These are phyloP conservation scores for Laburnicola sp. DNA, from an alignment of 2,329 filamentous ascomycete genomes.

Conservation along the genomic window DNA sequence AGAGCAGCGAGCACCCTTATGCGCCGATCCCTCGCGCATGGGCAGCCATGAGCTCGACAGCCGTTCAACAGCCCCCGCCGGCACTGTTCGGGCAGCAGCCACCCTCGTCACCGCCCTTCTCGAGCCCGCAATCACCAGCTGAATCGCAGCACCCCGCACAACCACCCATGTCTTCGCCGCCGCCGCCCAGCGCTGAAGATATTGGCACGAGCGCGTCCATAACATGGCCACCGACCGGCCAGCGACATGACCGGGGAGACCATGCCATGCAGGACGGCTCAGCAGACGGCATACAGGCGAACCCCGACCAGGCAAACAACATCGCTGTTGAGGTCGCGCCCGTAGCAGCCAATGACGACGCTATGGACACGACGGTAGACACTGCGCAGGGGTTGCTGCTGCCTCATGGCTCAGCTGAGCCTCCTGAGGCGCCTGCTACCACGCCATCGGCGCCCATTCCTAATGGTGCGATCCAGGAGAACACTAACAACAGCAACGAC, in stretches of 20 bases:
- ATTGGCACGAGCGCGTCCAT: slow-evolving; percentile 42
- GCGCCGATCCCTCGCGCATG: background rate
- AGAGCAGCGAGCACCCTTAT: slow-evolving; percentile 7
- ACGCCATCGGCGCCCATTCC: slow-evolving; percentile 23
- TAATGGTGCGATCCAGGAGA: slow-evolving; percentile 14
- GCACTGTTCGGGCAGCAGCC: slow-evolving; percentile 43
- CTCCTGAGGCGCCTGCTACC: slow-evolving; percentile 13
- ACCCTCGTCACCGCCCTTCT: slow-evolving; percentile 39
- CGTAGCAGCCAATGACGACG: slow-evolving; percentile 36
- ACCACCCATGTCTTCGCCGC: slow-evolving; percentile 31
- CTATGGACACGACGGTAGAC: slow-evolving; percentile 47
- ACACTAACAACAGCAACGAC: slow-evolving; percentile 14
- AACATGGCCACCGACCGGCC: slow-evolving; percentile 36
- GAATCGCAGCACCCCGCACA: slow-evolving; percentile 29
- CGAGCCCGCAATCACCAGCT: slow-evolving; percentile 37
- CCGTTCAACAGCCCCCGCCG: slow-evolving; percentile 42
- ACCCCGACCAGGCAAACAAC: slow-evolving; percentile 12
- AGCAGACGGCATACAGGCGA: slow-evolving; percentile 19
- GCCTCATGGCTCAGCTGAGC: slow-evolving; percentile 26
- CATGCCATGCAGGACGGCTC: slow-evolving; percentile 40
- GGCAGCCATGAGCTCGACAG: slow-evolving; percentile 46
- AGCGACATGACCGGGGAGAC: slow-evolving; percentile 44
- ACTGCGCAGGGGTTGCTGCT: slow-evolving; percentile 26
- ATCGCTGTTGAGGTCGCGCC: slow-evolving; percentile 36
- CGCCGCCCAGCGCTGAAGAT: slow-evolving; percentile 30